Evolutionary conservation across 139 green algal genomes (phyloP), one percentile per base, ranked within the genome.

Genomic region (Chlorella ohadii): DNA sequence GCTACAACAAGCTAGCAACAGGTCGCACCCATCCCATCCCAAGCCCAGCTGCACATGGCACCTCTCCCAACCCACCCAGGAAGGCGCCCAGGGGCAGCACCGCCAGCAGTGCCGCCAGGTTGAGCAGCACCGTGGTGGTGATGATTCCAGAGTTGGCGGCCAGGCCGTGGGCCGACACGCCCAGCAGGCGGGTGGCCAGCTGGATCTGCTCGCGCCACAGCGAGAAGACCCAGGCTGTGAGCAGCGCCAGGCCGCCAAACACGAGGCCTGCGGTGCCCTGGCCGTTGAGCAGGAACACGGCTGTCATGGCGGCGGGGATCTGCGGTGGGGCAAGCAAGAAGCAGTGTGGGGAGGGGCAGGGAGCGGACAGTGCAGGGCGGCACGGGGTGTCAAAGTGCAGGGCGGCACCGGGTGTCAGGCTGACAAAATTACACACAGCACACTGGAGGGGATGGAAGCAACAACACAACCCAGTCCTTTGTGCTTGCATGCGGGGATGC

Each of bases 141-240:
- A 90, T 86, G 77, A 92, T 71, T 56, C 41, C 68, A 17, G 77
- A 51, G 73, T 94, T 93, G 73, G 89, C 85, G 2, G 65, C 70
- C 61, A 95, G 87, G 39, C 78, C 89, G 25, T 90, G 72, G 0
- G 82, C 87, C 33, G 84, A 80, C 39, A 94, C 81, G 20, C 71
- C 72, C 73, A 95, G 84, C 83, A 95, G 87, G 3, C 78, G 67
- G 9, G 79, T 87, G 41, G 89, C 91, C 38, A 94, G 80, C 20
- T 67, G 87, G 20, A 95, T 87, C 85, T 94, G 86, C 34, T 86
- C 57, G 17, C 91, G 82, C 90, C 89, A 94, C 47, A 91, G 36
- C 33, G 82, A 93, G 73, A 94, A 94, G 44, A 89, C 83, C 22
- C 88, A 73, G 11, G 84, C 84, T 1, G 84, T 56, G 11, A 92